Evolutionary conservation across 2,329 filamentous ascomycete species (phyloP), one percentile per base, ranked within the genome.

Genomic region (Sclerotinia subarctica): DNA sequence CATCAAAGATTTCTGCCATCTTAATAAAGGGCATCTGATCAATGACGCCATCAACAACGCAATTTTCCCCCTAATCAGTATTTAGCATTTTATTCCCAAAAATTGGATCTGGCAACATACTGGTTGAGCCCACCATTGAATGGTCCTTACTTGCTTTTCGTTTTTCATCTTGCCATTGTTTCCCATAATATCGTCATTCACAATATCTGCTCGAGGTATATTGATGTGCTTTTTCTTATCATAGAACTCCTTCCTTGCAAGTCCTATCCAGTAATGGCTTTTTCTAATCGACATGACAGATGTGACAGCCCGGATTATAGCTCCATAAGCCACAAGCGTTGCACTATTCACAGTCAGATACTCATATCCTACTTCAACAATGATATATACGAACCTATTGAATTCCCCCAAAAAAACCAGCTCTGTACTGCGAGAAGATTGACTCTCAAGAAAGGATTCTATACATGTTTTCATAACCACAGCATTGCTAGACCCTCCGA

Each of bases 211-310:
- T 54, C 21, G 52, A 54, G 52, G 52, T 11, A 35, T 4, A 54
- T 54, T 35, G 52, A 29, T 26, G 52, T 54, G 52, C 29, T 54
- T 54, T 54, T 54, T 54, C 17, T 54, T 54, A 21, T 54, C 8
- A 54, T 54, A 54, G 52, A 11, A 54, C 32, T 54, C 52, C 52
- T 54, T 54, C 29, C 52, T 54, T 32, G 52, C 52, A 54, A 54
- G 52, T 17, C 52, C 52, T 54, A 54, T 54, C 29, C 52, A 54
- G 29, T 54, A 54, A 54, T 54, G 29, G 29, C 52, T 54, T 54
- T 54, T 54, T 54, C 52, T 54, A 35, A 21, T 54, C 52, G 52
- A 54, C 29, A 54, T 54, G 19, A 54, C 29, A 54, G 52, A 32
- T 35, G 52, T 54, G 52, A 54, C 52, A 21, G 52, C 52, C 52